Conservation (phyloP, 176 grass and related monocot genomes). For the Rhynchospora breviuscula region DNA sequence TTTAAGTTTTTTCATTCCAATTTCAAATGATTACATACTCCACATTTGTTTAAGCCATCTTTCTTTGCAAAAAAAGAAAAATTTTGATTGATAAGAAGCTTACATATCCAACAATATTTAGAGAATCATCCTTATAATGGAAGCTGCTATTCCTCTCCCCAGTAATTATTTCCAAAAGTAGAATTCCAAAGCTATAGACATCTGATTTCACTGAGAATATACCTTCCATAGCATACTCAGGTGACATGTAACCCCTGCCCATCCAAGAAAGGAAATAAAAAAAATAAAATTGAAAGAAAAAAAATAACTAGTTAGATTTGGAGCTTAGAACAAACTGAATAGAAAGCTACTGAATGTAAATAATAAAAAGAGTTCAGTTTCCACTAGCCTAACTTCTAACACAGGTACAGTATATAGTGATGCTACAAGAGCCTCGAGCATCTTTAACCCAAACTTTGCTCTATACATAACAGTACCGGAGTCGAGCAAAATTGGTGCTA, state of each 20-base stretch:
- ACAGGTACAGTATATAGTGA: neutral
- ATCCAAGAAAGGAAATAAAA: neutral
- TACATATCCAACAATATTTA: constrained; percentile 53
- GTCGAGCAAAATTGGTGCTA: neutral
- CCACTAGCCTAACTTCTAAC: neutral
- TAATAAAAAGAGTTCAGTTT: neutral
- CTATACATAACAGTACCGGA: neutral
- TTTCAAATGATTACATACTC: neutral
- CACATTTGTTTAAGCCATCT: neutral
- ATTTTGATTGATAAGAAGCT: constrained; percentile 2
- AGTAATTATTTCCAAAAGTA: constrained; percentile 46
- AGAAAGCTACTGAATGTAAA: neutral
- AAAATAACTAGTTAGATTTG: neutral
- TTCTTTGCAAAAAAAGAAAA: neutral
- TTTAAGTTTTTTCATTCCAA: neutral
- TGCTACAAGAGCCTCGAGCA: neutral
- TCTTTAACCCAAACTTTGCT: neutral
- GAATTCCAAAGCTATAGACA: constrained; percentile 51
- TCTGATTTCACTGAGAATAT: constrained; percentile 54
- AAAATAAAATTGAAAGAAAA: too few species aligned
- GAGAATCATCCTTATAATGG: constrained; percentile 31
- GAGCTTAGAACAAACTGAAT: neutral
- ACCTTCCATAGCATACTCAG: constrained; percentile 56
- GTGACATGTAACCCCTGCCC: constrained; percentile 53
- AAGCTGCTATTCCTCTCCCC: constrained; percentile 43